phyloP scores from a whole-genome alignment of 2,329 filamentous ascomycete species.

The Sclerotinia trifoliorum region DNA sequence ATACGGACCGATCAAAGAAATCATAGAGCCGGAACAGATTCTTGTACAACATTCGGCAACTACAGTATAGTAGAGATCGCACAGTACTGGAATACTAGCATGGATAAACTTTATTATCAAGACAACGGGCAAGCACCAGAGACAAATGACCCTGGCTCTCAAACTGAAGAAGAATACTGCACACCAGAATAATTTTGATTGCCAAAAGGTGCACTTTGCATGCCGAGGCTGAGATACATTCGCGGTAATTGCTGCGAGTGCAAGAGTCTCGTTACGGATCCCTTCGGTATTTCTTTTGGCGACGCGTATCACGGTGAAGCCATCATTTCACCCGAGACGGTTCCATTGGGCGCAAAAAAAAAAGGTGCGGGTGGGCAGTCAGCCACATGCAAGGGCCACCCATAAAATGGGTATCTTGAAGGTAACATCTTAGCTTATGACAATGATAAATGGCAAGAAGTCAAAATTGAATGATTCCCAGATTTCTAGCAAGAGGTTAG shows the following conservation, averaged over 20 bases:
- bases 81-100: background rate
- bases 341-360: background rate
- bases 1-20: slow-evolving; percentile 20
- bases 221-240: slow-evolving; percentile 13
- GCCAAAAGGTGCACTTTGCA: background rate
- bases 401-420: background rate
- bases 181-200: background rate
- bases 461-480: background rate
- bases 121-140: background rate
- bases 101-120: background rate
- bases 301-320: slow-evolving; percentile 9
- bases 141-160: background rate
- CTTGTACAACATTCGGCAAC: background rate
- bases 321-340: background rate
- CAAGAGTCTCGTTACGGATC: background rate
- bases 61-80: background rate
- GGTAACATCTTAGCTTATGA: background rate
- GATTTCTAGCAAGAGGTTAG: background rate
- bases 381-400: slow-evolving; percentile 16
- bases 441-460: slow-evolving; percentile 8
- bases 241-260: slow-evolving; percentile 1
- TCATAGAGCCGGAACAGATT: slow-evolving; percentile 14
- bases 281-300: slow-evolving; percentile 16
- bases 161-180: background rate
- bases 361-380: background rate